Percentiles rank a stretch among this genome's conserved stretches.
phyloP scores from a whole-genome alignment of 768 basidiomycete species.

The Xerocomellus amylosporus region DNA sequence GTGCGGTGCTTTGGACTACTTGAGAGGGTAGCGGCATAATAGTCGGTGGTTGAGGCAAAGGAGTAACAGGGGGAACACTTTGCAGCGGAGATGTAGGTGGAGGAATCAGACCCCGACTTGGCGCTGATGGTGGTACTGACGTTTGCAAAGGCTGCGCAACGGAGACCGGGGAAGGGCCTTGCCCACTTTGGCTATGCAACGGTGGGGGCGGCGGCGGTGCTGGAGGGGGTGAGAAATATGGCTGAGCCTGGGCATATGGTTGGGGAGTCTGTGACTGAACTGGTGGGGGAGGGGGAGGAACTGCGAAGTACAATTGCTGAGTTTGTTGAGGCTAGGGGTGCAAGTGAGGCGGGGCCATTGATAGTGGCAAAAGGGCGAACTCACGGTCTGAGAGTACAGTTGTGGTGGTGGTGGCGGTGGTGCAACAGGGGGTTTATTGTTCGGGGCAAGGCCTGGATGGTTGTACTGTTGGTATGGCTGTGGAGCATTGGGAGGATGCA shows the following conservation, averaged over 20 bases:
- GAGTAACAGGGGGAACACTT: slow-evolving; percentile 7
- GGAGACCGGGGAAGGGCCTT: background rate
- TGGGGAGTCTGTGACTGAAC: slow-evolving; percentile 14
- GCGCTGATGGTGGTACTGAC: background rate
- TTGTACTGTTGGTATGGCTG: slow-evolving; percentile 19
- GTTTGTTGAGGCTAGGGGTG: slow-evolving; percentile 1
- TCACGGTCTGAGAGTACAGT: slow-evolving; percentile 11
- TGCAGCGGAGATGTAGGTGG: slow-evolving; percentile 7
- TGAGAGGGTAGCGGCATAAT: slow-evolving; percentile 23
- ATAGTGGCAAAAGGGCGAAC: background rate
- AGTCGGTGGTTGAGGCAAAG: slow-evolving; percentile 8
- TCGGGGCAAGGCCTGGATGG: slow-evolving; percentile 9
- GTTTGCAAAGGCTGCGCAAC: slow-evolving; percentile 10
- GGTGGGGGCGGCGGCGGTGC: slow-evolving; percentile 15
- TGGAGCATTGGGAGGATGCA: slow-evolving; percentile 8
- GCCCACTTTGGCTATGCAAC: slow-evolving; percentile 5
- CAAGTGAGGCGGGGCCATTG: background rate
- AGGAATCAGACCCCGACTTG: slow-evolving; percentile 6
- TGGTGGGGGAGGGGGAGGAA: slow-evolving; percentile 19
- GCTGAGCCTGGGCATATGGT: slow-evolving; percentile 14
- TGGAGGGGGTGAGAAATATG: slow-evolving; percentile 20
- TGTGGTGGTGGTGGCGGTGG: slow-evolving; percentile 2
- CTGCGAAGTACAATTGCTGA: slow-evolving; percentile 14
- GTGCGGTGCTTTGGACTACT: background rate
- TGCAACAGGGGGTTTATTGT: background rate